Conservation (phyloP, 345 rosid genomes). For the Ceriops decandra region DNA sequence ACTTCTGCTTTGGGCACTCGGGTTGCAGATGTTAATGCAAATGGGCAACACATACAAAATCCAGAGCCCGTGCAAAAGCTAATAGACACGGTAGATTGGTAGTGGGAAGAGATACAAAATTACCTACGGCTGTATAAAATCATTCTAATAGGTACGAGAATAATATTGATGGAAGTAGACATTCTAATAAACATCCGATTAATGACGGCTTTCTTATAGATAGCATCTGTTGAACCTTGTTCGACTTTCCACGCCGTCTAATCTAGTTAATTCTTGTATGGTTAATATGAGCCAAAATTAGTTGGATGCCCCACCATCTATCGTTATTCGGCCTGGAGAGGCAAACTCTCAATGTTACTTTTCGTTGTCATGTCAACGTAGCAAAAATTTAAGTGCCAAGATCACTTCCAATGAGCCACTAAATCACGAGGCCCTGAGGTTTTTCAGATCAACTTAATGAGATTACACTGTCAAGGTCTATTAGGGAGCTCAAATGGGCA, state of each 20-base stretch:
- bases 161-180: slow-evolving; percentile 17
- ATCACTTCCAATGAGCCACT: too few relatives aligned
- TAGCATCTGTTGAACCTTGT: neutral
- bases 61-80: slow-evolving; percentile 64
- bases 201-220: neutral
- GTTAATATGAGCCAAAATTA: neutral
- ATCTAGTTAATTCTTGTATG: neutral
- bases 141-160: slow-evolving; percentile 23
- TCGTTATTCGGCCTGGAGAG: too few relatives aligned
- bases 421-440: too few relatives aligned
- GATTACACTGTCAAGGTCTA: neutral
- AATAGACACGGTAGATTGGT: slow-evolving; percentile 23
- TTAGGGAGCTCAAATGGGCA: neutral
- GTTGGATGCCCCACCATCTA: too few relatives aligned
- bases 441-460: neutral
- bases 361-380: too few relatives aligned
- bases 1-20: slow-evolving; percentile 15
- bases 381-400: too few relatives aligned
- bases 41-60: slow-evolving; percentile 33
- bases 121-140: slow-evolving; percentile 13
- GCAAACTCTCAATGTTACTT: too few relatives aligned
- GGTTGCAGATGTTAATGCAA: slow-evolving; percentile 20
- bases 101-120: neutral
- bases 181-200: neutral
- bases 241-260: neutral